Conservation (phyloP, 257 asterid genomes). For the Salvia rosmarinus region DNA sequence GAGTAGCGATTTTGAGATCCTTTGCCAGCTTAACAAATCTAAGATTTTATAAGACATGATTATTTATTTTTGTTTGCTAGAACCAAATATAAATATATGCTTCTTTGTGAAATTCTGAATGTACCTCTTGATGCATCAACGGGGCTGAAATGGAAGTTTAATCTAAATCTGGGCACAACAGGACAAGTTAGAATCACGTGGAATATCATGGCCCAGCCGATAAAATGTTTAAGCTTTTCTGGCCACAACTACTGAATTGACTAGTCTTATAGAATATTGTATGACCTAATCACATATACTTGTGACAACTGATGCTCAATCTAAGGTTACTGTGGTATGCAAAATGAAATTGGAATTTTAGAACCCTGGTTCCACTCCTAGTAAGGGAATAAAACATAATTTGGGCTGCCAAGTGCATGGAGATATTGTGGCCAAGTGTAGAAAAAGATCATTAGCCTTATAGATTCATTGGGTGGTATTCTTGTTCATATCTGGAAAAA, state of each 20-base stretch:
- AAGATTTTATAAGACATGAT: background rate
- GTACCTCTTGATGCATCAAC: conserved; percentile 8
- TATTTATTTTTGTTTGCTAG: background rate
- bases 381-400: too few species aligned
- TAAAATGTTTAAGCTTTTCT: too few species aligned
- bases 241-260: background rate
- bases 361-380: too few species aligned
- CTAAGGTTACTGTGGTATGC: too few species aligned
- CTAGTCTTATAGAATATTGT: background rate
- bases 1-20: background rate
- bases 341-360: too few species aligned
- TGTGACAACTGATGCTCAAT: too few species aligned
- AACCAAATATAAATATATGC: background rate
- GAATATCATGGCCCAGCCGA: background rate
- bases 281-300: too few species aligned
- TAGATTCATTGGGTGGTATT: too few species aligned
- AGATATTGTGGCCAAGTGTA: too few species aligned
- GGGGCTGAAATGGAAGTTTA: background rate
- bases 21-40: background rate
- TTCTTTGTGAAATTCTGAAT: background rate
- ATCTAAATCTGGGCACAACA: background rate
- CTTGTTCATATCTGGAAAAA: too few species aligned
- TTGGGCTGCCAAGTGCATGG: too few species aligned
- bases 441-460: too few species aligned
- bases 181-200: background rate